Evolutionary conservation across 2,329 filamentous ascomycete genomes (phyloP), one percentile per base, ranked within the genome.

Genomic region (Botrytis paeoniae): DNA sequence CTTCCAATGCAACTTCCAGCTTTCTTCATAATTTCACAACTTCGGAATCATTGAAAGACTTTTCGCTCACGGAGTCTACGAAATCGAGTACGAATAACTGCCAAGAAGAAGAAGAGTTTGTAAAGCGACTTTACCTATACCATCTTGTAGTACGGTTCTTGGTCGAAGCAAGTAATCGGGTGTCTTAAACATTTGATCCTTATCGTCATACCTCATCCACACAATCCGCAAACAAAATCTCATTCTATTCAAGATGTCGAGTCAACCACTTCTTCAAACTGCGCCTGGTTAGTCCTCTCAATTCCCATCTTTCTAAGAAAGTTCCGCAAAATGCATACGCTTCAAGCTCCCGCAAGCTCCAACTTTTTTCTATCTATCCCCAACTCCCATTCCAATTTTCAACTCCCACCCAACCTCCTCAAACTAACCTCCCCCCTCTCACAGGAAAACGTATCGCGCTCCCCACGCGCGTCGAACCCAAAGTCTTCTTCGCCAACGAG

Each of bases 401-500:
- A 18, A 29, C n/a, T 22, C 14, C 10, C 22, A 18, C 37, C 48
- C 51, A 57, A 16, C 41, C 10, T 60, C 35, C 35, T 39, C 29
- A 39, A 64, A 37, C 76, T 76, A 72, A 77, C 66, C 25, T 14
- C 68, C 20, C 10, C 43, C 41, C 37, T 60, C 45, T 32, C 37
- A 29, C 79, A 97, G 95, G 95, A 88, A 99, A 99, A 86, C 94
- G 95, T 82, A 98, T 99, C 82, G 95, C 96, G 80, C 93, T 99
- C 77, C 96, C 96, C 73, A 98, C 95, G 74, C 94, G 96, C 78
- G 95, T 99, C 84, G 96, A 99, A 84, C 96, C 96, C 80, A 99
- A 99, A 85, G 96, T 99, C 86, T 99, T 98, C 90, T 99, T 99
- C 87, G 96, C 96, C 85, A 99, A 99, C 87, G 96, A 99, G 86